These are phyloP conservation scores for Talaromyces rugulosus DNA, from an alignment of 2,329 filamentous ascomycete genomes.

Conservation along the genomic window DNA sequence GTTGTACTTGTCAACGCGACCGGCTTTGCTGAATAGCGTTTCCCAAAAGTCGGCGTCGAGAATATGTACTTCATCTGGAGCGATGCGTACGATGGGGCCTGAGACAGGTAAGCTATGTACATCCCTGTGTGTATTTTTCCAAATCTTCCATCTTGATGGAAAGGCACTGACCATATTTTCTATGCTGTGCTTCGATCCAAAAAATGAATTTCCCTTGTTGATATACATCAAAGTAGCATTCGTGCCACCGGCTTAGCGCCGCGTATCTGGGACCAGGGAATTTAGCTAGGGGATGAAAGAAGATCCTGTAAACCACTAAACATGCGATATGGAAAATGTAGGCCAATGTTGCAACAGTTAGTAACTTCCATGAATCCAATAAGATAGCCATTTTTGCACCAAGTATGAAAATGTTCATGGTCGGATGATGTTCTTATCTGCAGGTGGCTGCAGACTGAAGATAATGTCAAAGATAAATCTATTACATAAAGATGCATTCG, in stretches of 20 bases:
- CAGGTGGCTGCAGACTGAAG: neutral
- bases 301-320: constrained; percentile 1
- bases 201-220: constrained; percentile 22
- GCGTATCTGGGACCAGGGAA: constrained; percentile 19
- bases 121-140: neutral
- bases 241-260: constrained; percentile 17
- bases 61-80: constrained; percentile 7
- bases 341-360: neutral
- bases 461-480: no score
- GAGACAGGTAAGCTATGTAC: neutral
- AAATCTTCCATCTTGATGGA: neutral
- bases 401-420: neutral
- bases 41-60: constrained; percentile 3
- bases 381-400: neutral
- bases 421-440: neutral
- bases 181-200: constrained; percentile 18
- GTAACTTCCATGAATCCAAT: neutral
- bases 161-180: constrained; percentile 26
- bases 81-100: neutral
- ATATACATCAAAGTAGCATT: constrained; percentile 20
- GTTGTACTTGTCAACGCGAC: constrained; percentile 2
- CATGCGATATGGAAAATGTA: neutral
- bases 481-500: no score
- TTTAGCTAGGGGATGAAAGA: constrained; percentile 17
- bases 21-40: neutral